A percentile compares a stretch with the other conserved stretches of the same genome.
These are phyloP conservation scores for Claviceps spartinae DNA, from an alignment of 2,329 filamentous ascomycete species.

Conservation along the genomic window DNA sequence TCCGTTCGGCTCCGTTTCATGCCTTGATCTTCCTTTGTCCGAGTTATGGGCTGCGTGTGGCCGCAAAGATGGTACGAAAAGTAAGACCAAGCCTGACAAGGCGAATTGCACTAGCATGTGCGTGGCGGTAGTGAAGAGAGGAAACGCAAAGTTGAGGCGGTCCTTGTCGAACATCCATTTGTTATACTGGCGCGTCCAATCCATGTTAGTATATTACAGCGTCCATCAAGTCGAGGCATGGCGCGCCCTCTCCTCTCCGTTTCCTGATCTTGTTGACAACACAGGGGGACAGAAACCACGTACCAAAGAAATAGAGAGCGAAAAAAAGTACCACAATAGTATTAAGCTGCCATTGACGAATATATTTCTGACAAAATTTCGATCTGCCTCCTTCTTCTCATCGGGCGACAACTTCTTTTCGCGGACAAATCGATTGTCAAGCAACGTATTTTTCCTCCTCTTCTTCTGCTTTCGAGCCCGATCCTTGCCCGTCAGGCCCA, in stretches of 20 bases:
- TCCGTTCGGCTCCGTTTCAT: conserved; percentile 38
- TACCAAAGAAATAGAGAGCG: conserved; percentile 81
- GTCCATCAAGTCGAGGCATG: too few species aligned
- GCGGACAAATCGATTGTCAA: conserved; percentile 56
- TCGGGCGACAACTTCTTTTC: conserved; percentile 49
- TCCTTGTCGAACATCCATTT: conserved; percentile 97
- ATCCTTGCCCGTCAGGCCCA: conserved; percentile 65
- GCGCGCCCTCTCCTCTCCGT: too few species aligned
- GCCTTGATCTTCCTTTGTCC: conserved; percentile 35
- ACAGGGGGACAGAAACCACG: conserved; percentile 20
- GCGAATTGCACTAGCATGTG: conserved; percentile 94
- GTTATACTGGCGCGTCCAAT: conserved; percentile 58
- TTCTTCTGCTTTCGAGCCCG: conserved; percentile 52
- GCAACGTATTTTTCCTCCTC: conserved; percentile 50
- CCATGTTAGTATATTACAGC: background rate
- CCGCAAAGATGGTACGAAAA: conserved; percentile 68
- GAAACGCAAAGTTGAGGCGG: conserved; percentile 81
- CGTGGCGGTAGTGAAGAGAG: conserved; percentile 84
- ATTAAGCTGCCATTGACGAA: conserved; percentile 72
- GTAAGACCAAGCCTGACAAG: conserved; percentile 65
- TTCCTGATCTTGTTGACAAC: background rate
- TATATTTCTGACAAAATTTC: conserved; percentile 54
- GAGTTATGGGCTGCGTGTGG: conserved; percentile 41
- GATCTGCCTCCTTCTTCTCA: conserved; percentile 64
- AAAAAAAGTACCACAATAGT: conserved; percentile 79